Evolutionary conservation across 495 filamentous ascomycete genomes (phyloP).

Genomic region (Neurospora sublineolata): DNA sequence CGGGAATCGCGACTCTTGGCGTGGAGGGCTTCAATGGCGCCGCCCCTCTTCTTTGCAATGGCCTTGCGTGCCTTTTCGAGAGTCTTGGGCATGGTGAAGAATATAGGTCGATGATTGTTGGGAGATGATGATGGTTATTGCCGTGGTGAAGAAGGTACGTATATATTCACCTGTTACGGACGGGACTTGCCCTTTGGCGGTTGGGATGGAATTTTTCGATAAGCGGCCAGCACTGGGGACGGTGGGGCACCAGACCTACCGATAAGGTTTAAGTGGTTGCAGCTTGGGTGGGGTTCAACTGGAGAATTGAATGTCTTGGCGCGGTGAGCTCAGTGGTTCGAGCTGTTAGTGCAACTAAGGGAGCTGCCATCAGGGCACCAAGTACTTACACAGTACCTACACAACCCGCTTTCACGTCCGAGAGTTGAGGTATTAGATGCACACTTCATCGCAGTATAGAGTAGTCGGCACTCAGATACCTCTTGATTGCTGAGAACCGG

Average conservation of each 20-base stretch:
- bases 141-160: not conserved
- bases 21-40: slow-evolving; percentile 56
- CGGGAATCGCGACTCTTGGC: slow-evolving; percentile 71
- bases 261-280: slow-evolving; percentile 20
- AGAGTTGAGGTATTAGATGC: too few species aligned
- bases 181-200: not conserved
- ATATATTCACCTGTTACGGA: too few species aligned
- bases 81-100: slow-evolving; percentile 55
- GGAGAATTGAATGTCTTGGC: not conserved
- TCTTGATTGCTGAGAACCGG: too few species aligned
- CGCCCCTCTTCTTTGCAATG: slow-evolving; percentile 66
- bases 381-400: not conserved
- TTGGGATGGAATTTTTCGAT: not conserved
- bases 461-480: too few species aligned
- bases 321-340: not conserved
- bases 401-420: not conserved
- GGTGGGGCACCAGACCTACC: slow-evolving; percentile 16
- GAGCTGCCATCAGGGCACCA: not conserved
- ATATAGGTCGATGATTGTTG: not conserved
- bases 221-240: slow-evolving; percentile 2
- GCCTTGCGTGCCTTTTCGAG: slow-evolving; percentile 74
- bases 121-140: slow-evolving; percentile 1
- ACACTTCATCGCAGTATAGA: too few species aligned
- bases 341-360: not conserved
- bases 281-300: not conserved